A percentile compares a stretch with the other conserved stretches of the same genome.
Conservation (phyloP, 2,329 filamentous ascomycete genomes). For the Colletotrichum agaves region DNA sequence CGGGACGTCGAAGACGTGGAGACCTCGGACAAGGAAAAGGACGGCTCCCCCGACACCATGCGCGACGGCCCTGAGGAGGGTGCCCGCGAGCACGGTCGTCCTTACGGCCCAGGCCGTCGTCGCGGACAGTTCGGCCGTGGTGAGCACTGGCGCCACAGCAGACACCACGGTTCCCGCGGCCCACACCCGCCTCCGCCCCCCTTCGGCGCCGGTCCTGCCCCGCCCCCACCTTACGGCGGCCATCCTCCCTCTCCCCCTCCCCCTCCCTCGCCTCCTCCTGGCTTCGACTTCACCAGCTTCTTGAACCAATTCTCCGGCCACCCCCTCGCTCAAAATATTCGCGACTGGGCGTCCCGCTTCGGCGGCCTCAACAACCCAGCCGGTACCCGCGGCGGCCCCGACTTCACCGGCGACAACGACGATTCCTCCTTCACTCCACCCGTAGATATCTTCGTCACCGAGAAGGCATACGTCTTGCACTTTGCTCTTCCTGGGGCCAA, state of each 20-base stretch:
- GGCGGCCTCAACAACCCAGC: not conserved
- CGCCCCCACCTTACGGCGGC: slow-evolving; percentile 39
- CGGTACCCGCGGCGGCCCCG: slow-evolving; percentile 33
- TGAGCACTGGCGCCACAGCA: slow-evolving; percentile 24
- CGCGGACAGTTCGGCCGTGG: slow-evolving; percentile 31
- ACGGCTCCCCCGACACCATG: slow-evolving; percentile 49
- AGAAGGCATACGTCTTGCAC: slow-evolving; percentile 74
- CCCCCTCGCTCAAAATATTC: slow-evolving; percentile 55
- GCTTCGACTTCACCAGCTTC: slow-evolving; percentile 50
- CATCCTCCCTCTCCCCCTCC: slow-evolving; percentile 27
- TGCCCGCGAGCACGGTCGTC: slow-evolving; percentile 46
- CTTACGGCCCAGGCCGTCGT: slow-evolving; percentile 39
- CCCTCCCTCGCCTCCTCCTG: slow-evolving; percentile 10
- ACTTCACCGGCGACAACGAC: slow-evolving; percentile 36
- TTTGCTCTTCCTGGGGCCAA: slow-evolving; percentile 81
- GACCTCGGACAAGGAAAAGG: slow-evolving; percentile 46
- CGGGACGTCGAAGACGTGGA: slow-evolving; percentile 41
- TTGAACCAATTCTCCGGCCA: slow-evolving; percentile 54
- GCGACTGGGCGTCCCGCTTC: slow-evolving; percentile 47
- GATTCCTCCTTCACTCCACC: slow-evolving; percentile 68
- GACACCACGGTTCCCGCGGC: slow-evolving; percentile 31
- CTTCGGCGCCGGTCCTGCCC: slow-evolving; percentile 40
- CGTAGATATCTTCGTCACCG: slow-evolving; percentile 80
- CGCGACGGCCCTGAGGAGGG: slow-evolving; percentile 47
- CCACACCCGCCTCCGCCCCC: slow-evolving; percentile 40